phyloP scores from a whole-genome alignment of 2,329 filamentous ascomycete genomes.

The Aspergillus fumigatus region DNA sequence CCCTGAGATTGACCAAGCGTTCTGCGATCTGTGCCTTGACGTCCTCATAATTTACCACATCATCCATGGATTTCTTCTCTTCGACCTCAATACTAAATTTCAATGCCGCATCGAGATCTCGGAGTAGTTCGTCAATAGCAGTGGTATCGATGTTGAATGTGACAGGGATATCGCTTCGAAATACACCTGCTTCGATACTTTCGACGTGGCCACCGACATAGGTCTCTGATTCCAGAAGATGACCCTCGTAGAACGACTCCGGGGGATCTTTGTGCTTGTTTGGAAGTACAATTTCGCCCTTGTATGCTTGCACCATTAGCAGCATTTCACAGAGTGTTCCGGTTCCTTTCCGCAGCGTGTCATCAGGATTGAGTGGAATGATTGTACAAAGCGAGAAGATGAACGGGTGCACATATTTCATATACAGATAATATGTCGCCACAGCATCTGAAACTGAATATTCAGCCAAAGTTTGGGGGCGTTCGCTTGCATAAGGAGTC shows the following conservation, averaged over 20 bases:
- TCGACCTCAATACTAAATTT: constrained; percentile 82
- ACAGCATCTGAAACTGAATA: constrained; percentile 99
- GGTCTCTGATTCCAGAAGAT: constrained; percentile 92
- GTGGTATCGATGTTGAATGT: constrained; percentile 86
- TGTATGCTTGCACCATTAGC: constrained; percentile 96
- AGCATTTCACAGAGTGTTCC: constrained; percentile 99
- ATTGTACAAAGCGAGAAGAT: constrained; percentile 98
- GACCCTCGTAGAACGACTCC: constrained; percentile 94
- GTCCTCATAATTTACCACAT: constrained; percentile 76
- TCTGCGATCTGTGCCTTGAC: constrained; percentile 77
- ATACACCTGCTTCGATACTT: constrained; percentile 97
- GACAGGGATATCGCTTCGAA: constrained; percentile 89
- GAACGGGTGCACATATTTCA: constrained; percentile 99
- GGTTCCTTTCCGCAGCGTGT: constrained; percentile 89
- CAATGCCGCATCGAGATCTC: constrained; percentile 81
- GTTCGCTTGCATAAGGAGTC: constrained; percentile 81
- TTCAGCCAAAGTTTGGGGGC: constrained; percentile 89
- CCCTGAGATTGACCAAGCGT: constrained; percentile 66
- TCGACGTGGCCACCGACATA: constrained; percentile 98
- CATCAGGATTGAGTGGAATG: constrained; percentile 85
- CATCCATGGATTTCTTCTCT: constrained; percentile 75
- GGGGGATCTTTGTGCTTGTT: constrained; percentile 92
- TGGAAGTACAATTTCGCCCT: constrained; percentile 84
- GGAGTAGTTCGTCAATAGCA: constrained; percentile 83
- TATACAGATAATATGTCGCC: constrained; percentile 97